Evolutionary conservation across 2,329 filamentous ascomycete species (phyloP).

Genomic region (Fusarium sp.): DNA sequence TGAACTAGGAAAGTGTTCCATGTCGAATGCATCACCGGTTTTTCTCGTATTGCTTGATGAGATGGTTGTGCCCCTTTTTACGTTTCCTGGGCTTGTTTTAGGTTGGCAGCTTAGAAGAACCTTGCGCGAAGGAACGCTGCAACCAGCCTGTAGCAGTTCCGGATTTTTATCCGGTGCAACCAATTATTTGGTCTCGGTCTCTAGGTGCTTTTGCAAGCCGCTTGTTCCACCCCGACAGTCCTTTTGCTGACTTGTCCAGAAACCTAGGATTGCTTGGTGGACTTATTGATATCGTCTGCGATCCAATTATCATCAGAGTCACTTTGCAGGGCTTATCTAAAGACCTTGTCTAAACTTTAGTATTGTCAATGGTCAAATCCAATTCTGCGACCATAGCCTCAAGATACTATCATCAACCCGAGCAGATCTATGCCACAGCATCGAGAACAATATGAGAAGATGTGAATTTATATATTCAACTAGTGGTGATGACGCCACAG

Average conservation of each 20-base stretch:
- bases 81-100: constrained; percentile 32
- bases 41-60: constrained; percentile 36
- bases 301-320: not conserved
- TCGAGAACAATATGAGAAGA: no score
- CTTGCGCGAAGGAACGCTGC: constrained; percentile 22
- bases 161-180: constrained; percentile 3
- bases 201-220: not conserved
- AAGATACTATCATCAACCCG: not conserved
- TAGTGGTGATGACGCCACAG: no score
- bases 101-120: constrained; percentile 19
- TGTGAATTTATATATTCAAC: no score
- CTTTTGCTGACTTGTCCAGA: no score
- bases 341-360: not conserved
- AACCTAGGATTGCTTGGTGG: not conserved
- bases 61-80: constrained; percentile 33
- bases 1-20: constrained; percentile 33
- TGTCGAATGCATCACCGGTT: constrained; percentile 35
- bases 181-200: not conserved
- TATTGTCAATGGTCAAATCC: not conserved
- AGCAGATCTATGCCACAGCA: no score
- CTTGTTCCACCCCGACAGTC: constrained; percentile 11
- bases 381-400: not conserved
- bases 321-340: not conserved
- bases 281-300: not conserved
- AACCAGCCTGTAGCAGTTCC: constrained; percentile 24